phyloP scores from a whole-genome alignment of 2,329 filamentous ascomycete genomes.

The Aureobasidium sp. region DNA sequence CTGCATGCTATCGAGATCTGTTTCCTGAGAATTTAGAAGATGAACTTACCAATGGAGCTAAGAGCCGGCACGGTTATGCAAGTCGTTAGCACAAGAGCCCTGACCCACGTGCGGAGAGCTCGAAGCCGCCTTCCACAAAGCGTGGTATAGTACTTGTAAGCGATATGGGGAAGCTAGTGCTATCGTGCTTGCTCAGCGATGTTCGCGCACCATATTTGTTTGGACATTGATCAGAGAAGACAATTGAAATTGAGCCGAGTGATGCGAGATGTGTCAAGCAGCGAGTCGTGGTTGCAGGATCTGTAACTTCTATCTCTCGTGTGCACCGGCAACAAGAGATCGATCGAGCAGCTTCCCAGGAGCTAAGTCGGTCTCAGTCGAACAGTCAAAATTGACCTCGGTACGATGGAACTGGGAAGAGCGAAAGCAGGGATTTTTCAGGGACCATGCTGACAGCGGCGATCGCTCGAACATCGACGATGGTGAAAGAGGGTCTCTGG shows the following conservation, averaged over 20 bases:
- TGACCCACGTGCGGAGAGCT: slow-evolving; percentile 6
- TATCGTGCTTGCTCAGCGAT: not conserved
- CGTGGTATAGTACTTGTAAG: not conserved
- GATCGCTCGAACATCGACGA: slow-evolving; percentile 6
- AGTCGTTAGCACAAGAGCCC: not conserved
- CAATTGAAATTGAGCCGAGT: not conserved
- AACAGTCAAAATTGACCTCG: slow-evolving; percentile 5
- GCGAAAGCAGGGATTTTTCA: slow-evolving; percentile 4
- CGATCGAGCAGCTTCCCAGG: not conserved
- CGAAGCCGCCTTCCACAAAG: not conserved
- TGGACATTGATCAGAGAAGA: not conserved
- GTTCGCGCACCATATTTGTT: not conserved
- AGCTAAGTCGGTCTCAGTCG: not conserved
- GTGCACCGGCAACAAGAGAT: not conserved
- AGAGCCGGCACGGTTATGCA: not conserved
- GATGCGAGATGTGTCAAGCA: not conserved
- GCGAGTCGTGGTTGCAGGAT: not conserved
- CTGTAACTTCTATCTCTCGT: not conserved
- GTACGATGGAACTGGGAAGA: not conserved
- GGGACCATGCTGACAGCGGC: slow-evolving; percentile 9
- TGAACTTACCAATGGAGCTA: not conserved
- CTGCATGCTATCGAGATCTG: not conserved
- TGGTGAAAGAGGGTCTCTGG: not conserved
- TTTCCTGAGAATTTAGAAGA: not conserved
- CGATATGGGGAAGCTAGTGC: not conserved